Conservation (phyloP, 2,329 filamentous ascomycete genomes). For the Hypoxylon sp. region DNA sequence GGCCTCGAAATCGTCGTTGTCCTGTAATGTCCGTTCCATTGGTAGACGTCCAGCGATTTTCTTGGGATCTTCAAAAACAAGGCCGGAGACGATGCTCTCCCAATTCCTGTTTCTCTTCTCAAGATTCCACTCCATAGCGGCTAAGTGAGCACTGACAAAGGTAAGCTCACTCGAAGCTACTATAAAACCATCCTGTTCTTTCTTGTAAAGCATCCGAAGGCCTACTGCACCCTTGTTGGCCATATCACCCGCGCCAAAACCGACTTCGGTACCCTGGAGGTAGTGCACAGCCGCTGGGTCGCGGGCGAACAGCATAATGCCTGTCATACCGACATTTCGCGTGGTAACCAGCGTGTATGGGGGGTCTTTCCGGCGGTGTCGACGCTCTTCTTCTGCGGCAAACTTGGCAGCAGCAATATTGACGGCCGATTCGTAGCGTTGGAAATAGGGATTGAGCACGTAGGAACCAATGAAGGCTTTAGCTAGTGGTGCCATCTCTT, state of each 20-base stretch:
- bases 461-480: conserved; percentile 88
- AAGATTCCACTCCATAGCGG: conserved; percentile 85
- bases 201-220: conserved; percentile 73
- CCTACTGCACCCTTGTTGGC: conserved; percentile 96
- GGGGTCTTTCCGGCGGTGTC: conserved; percentile 41
- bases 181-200: conserved; percentile 52
- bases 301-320: conserved; percentile 85
- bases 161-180: conserved; percentile 74
- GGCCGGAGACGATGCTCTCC: conserved; percentile 81
- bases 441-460: conserved; percentile 81
- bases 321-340: conserved; percentile 89
- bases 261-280: conserved; percentile 83
- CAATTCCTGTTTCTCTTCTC: conserved; percentile 87
- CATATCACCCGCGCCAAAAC: conserved; percentile 88
- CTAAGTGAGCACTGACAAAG: conserved; percentile 89
- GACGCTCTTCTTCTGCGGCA: conserved; percentile 40
- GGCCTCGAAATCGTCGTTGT: conserved; percentile 34
- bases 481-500: conserved; percentile 89
- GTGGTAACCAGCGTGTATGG: conserved; percentile 78
- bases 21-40: conserved; percentile 32
- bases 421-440: conserved; percentile 77
- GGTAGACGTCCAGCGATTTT: conserved; percentile 48
- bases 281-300: conserved; percentile 70
- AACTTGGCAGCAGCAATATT: conserved; percentile 72
- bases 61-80: conserved; percentile 77